Evolutionary conservation across 2,329 filamentous ascomycete species (phyloP).

Genomic region (Trichoderma breve): DNA sequence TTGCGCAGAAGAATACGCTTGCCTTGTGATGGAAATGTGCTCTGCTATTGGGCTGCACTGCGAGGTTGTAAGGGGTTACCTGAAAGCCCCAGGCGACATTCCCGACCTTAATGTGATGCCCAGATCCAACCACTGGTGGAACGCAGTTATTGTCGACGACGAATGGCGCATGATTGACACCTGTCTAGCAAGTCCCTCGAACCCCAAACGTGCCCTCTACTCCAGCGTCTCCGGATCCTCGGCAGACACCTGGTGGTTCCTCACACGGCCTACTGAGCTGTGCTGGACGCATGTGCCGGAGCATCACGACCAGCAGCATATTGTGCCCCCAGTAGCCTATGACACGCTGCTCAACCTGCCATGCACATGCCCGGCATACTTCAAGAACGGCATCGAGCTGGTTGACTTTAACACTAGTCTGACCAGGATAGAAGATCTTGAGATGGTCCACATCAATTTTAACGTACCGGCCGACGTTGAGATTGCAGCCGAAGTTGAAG

Average conservation of each 20-base stretch:
- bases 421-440: conserved; percentile 81
- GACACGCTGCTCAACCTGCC: conserved; percentile 85
- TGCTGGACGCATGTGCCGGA: conserved; percentile 96
- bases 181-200: conserved; percentile 85
- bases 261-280: conserved; percentile 81
- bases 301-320: conserved; percentile 83
- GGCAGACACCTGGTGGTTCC: conserved; percentile 90
- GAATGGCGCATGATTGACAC: conserved; percentile 98
- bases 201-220: conserved; percentile 75
- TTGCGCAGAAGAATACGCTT: conserved; percentile 85
- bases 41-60: conserved; percentile 81
- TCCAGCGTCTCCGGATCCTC: conserved; percentile 66
- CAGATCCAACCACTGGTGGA: conserved; percentile 97
- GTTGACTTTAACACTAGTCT: conserved; percentile 88
- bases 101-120: conserved; percentile 78
- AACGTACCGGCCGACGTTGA: conserved; percentile 87
- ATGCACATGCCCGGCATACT: conserved; percentile 81
- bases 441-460: conserved; percentile 88
- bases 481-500: conserved; percentile 87
- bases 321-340: conserved; percentile 82
- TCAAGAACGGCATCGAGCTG: conserved; percentile 77
- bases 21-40: conserved; percentile 91
- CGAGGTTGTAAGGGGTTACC: conserved; percentile 83
- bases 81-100: conserved; percentile 84
- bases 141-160: conserved; percentile 85